phyloP scores from a whole-genome alignment of 1,139 yeast species.

The Zygoascus sp. region DNA sequence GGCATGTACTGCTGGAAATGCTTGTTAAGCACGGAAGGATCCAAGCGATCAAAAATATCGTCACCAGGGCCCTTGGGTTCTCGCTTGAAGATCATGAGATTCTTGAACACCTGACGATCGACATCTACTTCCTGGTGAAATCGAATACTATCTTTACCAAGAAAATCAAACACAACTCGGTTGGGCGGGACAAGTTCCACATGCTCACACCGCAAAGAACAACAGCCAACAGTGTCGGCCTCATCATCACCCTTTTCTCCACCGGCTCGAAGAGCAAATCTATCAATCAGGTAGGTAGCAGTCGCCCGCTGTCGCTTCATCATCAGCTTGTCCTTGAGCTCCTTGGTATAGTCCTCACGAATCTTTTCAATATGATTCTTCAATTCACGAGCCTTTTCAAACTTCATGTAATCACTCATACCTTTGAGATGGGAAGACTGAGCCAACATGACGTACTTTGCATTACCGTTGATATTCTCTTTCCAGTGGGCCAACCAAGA shows the following conservation, averaged over 20 bases:
- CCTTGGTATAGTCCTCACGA: slow-evolving; percentile 66
- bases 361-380: slow-evolving; percentile 67
- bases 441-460: slow-evolving; percentile 87
- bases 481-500: slow-evolving; percentile 98
- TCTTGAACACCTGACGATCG: slow-evolving; percentile 82
- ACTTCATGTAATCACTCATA: slow-evolving; percentile 82
- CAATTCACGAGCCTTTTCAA: slow-evolving; percentile 86
- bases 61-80: slow-evolving; percentile 88
- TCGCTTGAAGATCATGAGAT: slow-evolving; percentile 79
- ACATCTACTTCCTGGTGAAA: slow-evolving; percentile 91
- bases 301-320: slow-evolving; percentile 88
- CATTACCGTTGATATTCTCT: slow-evolving; percentile 79
- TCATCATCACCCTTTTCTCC: slow-evolving; percentile 97
- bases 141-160: slow-evolving; percentile 94
- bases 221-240: slow-evolving; percentile 98
- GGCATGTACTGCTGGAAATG: slow-evolving; percentile 87
- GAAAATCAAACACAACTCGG: slow-evolving; percentile 83
- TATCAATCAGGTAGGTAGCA: slow-evolving; percentile 88
- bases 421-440: slow-evolving; percentile 91
- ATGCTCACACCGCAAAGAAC: slow-evolving; percentile 88
- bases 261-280: slow-evolving; percentile 96
- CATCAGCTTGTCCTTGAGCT: slow-evolving; percentile 73
- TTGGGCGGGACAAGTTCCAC: slow-evolving; percentile 81
- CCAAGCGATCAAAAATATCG: slow-evolving; percentile 84
- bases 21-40: slow-evolving; percentile 76